phyloP scores from a whole-genome alignment of 2,329 filamentous ascomycete species.

The Mycosphaerella sp. region DNA sequence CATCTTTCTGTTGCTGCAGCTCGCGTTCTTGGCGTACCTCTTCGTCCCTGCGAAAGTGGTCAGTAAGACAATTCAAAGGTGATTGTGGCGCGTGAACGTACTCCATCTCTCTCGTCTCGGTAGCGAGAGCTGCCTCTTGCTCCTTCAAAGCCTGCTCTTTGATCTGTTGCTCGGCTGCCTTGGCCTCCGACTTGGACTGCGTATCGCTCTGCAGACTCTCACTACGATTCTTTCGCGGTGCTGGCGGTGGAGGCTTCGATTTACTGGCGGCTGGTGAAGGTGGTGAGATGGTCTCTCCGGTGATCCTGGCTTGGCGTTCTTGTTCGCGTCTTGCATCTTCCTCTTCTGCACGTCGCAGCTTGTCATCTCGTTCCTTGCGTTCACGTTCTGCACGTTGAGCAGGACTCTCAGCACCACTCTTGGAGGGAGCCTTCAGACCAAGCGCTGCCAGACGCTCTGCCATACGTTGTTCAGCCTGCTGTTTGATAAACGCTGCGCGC shows the following conservation, averaged over 20 bases:
- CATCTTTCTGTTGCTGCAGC: constrained; percentile 70
- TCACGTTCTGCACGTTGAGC: constrained; percentile 85
- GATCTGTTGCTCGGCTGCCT: constrained; percentile 53
- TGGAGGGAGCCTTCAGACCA: constrained; percentile 76
- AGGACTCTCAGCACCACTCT: constrained; percentile 66
- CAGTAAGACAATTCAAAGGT: constrained; percentile 20
- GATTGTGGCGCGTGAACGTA: constrained; percentile 49
- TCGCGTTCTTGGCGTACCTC: constrained; percentile 73
- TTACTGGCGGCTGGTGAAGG: constrained; percentile 45
- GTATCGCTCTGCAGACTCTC: constrained; percentile 53
- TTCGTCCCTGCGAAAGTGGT: constrained; percentile 54
- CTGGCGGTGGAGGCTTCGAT: constrained; percentile 54
- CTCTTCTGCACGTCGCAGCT: constrained; percentile 82
- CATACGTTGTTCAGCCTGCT: constrained; percentile 95
- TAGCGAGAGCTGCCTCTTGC: constrained; percentile 70
- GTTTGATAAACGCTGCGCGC: constrained; percentile 89
- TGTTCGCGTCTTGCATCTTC: constrained; percentile 85
- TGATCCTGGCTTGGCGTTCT: constrained; percentile 75
- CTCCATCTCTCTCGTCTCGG: constrained; percentile 71
- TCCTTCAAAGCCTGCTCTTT: constrained; percentile 53
- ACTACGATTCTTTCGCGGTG: constrained; percentile 62
- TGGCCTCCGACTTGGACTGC: constrained; percentile 51
- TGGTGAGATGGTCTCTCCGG: constrained; percentile 64
- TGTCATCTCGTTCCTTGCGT: constrained; percentile 77
- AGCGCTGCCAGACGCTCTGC: constrained; percentile 90